Conservation (phyloP, 495 filamentous ascomycete species). For the Delitschia confertaspora region DNA sequence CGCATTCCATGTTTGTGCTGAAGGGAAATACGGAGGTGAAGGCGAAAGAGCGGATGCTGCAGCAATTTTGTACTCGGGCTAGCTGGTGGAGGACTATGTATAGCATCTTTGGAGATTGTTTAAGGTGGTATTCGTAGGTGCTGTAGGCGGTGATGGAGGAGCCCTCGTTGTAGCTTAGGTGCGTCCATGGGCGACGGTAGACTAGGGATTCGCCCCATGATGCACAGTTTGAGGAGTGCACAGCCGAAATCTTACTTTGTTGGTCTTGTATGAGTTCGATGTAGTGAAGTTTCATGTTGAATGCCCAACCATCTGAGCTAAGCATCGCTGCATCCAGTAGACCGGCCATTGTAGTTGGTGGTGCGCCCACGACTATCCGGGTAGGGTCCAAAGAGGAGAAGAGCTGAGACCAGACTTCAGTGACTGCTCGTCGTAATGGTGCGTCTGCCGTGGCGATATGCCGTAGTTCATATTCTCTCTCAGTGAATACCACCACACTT, state of each 20-base stretch:
- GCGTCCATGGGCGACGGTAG: constrained; percentile 21
- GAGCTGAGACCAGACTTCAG: constrained; percentile 21
- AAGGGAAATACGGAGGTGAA: constrained; percentile 22
- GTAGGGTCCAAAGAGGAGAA: constrained; percentile 15
- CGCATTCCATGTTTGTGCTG: constrained; percentile 15
- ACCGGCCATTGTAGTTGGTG: constrained; percentile 19
- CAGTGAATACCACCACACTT: constrained; percentile 15
- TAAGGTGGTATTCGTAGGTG: constrained; percentile 27
- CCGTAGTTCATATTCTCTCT: constrained; percentile 21
- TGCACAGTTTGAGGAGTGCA: constrained; percentile 1
- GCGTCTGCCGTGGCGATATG: constrained; percentile 13
- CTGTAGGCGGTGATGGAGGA: constrained; percentile 22
- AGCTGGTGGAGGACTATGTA: constrained; percentile 18
- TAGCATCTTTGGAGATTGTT: constrained; percentile 24
- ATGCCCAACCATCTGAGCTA: constrained; percentile 25
- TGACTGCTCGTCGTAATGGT: constrained; percentile 5
- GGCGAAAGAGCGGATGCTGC: constrained; percentile 19
- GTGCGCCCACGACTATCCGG: constrained; percentile 19
- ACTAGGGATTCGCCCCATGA: constrained; percentile 14
- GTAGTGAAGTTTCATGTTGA: constrained; percentile 27
- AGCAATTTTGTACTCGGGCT: constrained; percentile 13
- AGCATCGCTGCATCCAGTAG: constrained; percentile 17
- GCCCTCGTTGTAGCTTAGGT: constrained; percentile 27
- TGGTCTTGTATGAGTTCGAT: constrained; percentile 16
- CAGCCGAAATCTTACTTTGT: background rate